These are phyloP conservation scores for Nakaseomyces bracarensis DNA, from an alignment of 1,139 yeast genomes.

Conservation along the genomic window DNA sequence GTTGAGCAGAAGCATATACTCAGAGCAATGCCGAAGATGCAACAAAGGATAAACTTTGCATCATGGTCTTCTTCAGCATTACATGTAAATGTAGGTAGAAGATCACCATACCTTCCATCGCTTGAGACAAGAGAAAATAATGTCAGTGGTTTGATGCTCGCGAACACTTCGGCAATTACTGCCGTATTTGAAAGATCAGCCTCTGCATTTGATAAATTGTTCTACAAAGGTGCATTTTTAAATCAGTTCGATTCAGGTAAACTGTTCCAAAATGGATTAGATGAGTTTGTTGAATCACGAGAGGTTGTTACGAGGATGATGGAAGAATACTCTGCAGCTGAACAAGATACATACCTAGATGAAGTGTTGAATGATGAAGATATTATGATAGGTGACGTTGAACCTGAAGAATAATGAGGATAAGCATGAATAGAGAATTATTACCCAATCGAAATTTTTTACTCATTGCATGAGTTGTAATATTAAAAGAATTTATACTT, in stretches of 20 bases:
- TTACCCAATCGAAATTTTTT: too few species aligned
- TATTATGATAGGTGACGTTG: constrained; percentile 27
- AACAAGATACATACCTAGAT: constrained; percentile 42
- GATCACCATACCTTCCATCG: constrained; percentile 49
- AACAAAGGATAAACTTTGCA: constrained; percentile 70
- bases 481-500: too few species aligned
- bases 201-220: constrained; percentile 71
- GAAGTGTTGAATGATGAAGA: constrained; percentile 34
- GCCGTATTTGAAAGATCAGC: constrained; percentile 59
- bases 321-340: constrained; percentile 63
- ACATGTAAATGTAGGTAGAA: constrained; percentile 68
- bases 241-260: constrained; percentile 59
- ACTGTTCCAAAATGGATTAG: constrained; percentile 56
- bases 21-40: constrained; percentile 69
- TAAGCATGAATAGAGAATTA: too few species aligned
- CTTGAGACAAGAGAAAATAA: constrained; percentile 21
- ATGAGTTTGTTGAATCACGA: constrained; percentile 71
- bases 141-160: constrained; percentile 65
- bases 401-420: constrained; percentile 29
- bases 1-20: constrained; percentile 69
- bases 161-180: constrained; percentile 68
- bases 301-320: constrained; percentile 63
- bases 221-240: constrained; percentile 74
- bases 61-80: constrained; percentile 83
- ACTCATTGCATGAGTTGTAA: too few species aligned